Base-by-base conservation (phyloP, 2,329 filamentous ascomycete genomes). In the Ascosphaera pollenicola region DNA sequence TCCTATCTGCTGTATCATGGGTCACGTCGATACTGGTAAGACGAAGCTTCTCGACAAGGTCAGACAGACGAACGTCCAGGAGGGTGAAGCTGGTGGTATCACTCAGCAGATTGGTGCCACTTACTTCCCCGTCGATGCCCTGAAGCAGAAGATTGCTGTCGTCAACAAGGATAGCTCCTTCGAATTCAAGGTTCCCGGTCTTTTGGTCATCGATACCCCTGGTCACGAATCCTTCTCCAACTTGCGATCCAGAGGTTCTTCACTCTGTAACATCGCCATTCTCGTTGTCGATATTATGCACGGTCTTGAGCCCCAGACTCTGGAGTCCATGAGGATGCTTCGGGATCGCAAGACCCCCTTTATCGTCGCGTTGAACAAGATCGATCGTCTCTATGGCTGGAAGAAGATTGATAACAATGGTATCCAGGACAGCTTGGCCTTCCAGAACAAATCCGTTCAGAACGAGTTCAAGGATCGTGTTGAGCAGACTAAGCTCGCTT, bases 151-250 rank as follows among this genome's bases (percentile, higher is more conserved):
- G 71, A 93, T 83, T 13, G 71, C 74, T 16, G 87, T 95, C 13
- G 80, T 98, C 54, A 98, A 98, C 67, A 70, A 73, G 52, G 84
- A 98, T 54, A 75, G 77, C 51, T 69, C 69, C 41, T 94, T 98
- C 57, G 81, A 94, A 45, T 91, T 94, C 72, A 98, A 94, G 65
- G 82, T 98, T 17, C 91, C 89, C 35, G 89, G 89, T 70, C 73
- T 98, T 40, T 65, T 98, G 47, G 75, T 98, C 53, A 98, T 98
- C 53, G 89, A 98, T 62, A 98, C 89, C 1, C 91, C 89, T 52
- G 89, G 89, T 65, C 89, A 98, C 84, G 89, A 98, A 73, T 98
- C 89, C 53, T 98, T 98, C 73, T 93, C 87, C 46, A 98, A 98
- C 63, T 64, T 98, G 47, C 80, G 91, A 53, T 94, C 87, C 48